These are phyloP conservation scores for Entophlyctis luteolus DNA, from an alignment of 192 early-diverging fungal genomes.

Conservation along the genomic window DNA sequence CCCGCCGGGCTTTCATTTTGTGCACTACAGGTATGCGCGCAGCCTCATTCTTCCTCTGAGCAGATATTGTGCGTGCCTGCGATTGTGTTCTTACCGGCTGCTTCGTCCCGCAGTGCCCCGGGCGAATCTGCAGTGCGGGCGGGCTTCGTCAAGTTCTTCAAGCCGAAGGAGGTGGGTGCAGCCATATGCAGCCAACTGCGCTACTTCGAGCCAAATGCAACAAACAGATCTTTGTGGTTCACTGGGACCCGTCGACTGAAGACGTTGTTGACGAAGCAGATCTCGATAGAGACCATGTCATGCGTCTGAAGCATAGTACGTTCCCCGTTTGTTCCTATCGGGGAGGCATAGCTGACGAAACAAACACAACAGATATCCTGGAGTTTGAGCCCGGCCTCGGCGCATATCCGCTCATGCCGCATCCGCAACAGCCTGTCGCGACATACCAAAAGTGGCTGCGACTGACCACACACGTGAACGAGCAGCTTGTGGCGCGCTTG, in stretches of 20 bases:
- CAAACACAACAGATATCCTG: slow-evolving; percentile 56
- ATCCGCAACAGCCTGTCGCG: slow-evolving; percentile 39
- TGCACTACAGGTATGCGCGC: slow-evolving; percentile 70
- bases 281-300: slow-evolving; percentile 58
- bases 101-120: slow-evolving; percentile 27
- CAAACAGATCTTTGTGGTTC: slow-evolving; percentile 67
- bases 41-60: slow-evolving; percentile 3
- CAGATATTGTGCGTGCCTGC: slow-evolving; percentile 20
- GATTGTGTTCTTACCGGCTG: slow-evolving; percentile 12
- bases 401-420: slow-evolving; percentile 69
- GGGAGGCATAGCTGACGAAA: not conserved
- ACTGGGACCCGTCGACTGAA: slow-evolving; percentile 77
- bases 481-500: slow-evolving; percentile 36
- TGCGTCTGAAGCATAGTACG: slow-evolving; percentile 60
- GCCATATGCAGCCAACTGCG: not conserved
- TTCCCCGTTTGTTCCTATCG: not conserved
- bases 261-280: slow-evolving; percentile 56
- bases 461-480: slow-evolving; percentile 66
- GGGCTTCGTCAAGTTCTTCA: slow-evolving; percentile 77
- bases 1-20: slow-evolving; percentile 90
- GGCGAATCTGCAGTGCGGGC: slow-evolving; percentile 54
- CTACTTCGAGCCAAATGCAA: not conserved
- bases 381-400: slow-evolving; percentile 78
- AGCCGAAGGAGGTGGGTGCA: slow-evolving; percentile 53
- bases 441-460: slow-evolving; percentile 74